Evolutionary conservation across 73 alveolate species (phyloP).

Genomic region (Stentor coeruleus): DNA sequence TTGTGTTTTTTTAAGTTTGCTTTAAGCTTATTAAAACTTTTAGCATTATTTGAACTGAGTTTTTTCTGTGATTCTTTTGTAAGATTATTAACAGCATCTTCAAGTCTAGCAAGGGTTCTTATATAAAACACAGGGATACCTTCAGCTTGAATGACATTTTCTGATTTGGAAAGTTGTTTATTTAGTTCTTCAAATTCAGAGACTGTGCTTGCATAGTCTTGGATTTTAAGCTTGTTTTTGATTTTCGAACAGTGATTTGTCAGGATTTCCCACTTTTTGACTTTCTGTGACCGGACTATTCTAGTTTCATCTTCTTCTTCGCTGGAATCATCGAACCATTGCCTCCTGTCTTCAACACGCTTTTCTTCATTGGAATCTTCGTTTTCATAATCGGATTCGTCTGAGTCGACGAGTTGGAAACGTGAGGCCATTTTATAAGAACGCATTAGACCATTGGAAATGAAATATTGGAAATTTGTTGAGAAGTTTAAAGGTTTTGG

Average conservation of each 20-base stretch:
- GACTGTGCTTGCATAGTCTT: constrained; percentile 34
- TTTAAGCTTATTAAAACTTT: constrained; percentile 41
- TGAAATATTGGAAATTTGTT: too few relatives aligned
- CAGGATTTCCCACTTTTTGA: constrained; percentile 35
- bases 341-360: neutral
- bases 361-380: neutral
- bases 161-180: constrained; percentile 32
- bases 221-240: constrained; percentile 47
- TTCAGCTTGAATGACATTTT: neutral
- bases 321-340: neutral
- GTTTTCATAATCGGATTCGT: neutral
- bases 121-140: constrained; percentile 17
- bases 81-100: constrained; percentile 32
- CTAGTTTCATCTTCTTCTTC: constrained; percentile 44
- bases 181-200: constrained; percentile 45
- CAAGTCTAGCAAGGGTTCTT: constrained; percentile 33
- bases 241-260: constrained; percentile 25
- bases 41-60: constrained; percentile 37
- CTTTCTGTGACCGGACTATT: constrained; percentile 31
- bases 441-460: too few relatives aligned
- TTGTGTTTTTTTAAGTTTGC: constrained; percentile 45
- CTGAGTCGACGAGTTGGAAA: neutral
- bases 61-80: constrained; percentile 41
- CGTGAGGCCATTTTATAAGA: constrained; percentile 6
- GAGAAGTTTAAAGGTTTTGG: too few relatives aligned